A percentile compares a stretch with the other conserved stretches of the same genome.
These are phyloP conservation scores for Ceratocystis colombiana DNA, from an alignment of 2,329 filamentous ascomycete genomes.

Conservation along the genomic window DNA sequence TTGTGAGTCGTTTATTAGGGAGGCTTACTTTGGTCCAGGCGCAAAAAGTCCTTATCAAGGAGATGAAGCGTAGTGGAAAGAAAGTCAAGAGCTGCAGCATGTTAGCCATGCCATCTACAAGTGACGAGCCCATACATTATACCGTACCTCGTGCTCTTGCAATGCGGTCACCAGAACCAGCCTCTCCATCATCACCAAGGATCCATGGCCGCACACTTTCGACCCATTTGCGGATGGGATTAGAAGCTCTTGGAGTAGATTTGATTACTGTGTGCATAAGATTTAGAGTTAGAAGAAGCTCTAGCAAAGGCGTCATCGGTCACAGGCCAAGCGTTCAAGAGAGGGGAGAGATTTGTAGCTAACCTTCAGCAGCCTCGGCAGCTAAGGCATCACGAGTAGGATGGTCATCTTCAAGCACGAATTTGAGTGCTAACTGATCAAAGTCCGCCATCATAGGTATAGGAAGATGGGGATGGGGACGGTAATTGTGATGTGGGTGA, in stretches of 20 bases:
- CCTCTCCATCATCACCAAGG: constrained; percentile 35
- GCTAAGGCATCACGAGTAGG: constrained; percentile 36
- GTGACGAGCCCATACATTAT: constrained; percentile 20
- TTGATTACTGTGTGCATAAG: constrained; percentile 32
- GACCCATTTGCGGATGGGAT: constrained; percentile 45
- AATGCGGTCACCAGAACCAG: constrained; percentile 43
- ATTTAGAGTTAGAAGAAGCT: background rate
- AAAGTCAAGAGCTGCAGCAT: constrained; percentile 44
- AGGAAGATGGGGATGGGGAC: background rate
- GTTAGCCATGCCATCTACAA: background rate
- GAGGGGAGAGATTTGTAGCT: constrained; percentile 11
- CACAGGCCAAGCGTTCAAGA: background rate
- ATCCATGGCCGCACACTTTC: constrained; percentile 48
- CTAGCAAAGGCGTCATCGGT: background rate
- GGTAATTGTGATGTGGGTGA: background rate
- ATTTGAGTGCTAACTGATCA: constrained; percentile 44
- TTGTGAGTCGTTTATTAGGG: too few species aligned
- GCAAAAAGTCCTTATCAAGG: constrained; percentile 40
- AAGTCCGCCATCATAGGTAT: constrained; percentile 40
- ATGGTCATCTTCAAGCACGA: constrained; percentile 44
- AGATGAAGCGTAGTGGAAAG: constrained; percentile 44
- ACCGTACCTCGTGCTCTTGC: constrained; percentile 42
- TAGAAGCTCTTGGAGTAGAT: constrained; percentile 36
- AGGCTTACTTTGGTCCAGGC: constrained; percentile 40
- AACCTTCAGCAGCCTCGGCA: constrained; percentile 39